Evolutionary conservation across 495 filamentous ascomycete species (phyloP).

Genomic region (Astrothelium subdiscretum): DNA sequence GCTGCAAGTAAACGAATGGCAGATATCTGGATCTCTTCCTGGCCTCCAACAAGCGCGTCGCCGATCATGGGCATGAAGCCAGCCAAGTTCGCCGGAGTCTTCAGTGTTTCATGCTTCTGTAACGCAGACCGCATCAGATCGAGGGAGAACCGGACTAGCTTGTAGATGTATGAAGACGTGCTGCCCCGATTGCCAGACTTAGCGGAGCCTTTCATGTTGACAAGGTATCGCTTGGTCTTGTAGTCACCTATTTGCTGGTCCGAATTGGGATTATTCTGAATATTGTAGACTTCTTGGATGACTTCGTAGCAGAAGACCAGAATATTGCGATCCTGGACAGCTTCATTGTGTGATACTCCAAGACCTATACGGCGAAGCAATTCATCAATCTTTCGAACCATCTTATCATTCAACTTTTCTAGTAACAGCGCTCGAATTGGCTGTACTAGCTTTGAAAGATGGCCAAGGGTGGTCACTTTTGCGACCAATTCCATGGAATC

Average conservation of each 20-base stretch:
- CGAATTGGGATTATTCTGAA: slow-evolving; percentile 30
- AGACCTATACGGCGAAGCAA: slow-evolving; percentile 71
- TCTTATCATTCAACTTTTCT: slow-evolving; percentile 69
- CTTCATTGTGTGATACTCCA: slow-evolving; percentile 69
- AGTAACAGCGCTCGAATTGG: slow-evolving; percentile 66
- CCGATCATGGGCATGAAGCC: slow-evolving; percentile 83
- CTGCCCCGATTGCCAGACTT: slow-evolving; percentile 53
- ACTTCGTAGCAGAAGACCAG: slow-evolving; percentile 90
- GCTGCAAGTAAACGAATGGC: slow-evolving; percentile 72
- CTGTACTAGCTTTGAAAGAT: slow-evolving; percentile 60
- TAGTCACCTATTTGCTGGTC: slow-evolving; percentile 34
- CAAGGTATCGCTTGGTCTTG: slow-evolving; percentile 57
- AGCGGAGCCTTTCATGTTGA: slow-evolving; percentile 59
- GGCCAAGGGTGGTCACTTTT: slow-evolving; percentile 58
- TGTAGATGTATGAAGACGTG: slow-evolving; percentile 67
- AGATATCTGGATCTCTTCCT: slow-evolving; percentile 84
- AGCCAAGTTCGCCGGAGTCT: slow-evolving; percentile 63
- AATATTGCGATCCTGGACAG: slow-evolving; percentile 61
- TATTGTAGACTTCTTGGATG: slow-evolving; percentile 69
- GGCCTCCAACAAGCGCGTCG: slow-evolving; percentile 65
- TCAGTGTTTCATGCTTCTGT: slow-evolving; percentile 66
- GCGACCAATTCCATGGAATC: slow-evolving; percentile 94
- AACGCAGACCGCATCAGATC: slow-evolving; percentile 73
- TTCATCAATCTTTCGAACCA: slow-evolving; percentile 81
- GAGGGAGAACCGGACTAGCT: slow-evolving; percentile 73